phyloP scores from a whole-genome alignment of 225 moss, liverwort and hornwort genomes.

The Lunularia cruciata region DNA sequence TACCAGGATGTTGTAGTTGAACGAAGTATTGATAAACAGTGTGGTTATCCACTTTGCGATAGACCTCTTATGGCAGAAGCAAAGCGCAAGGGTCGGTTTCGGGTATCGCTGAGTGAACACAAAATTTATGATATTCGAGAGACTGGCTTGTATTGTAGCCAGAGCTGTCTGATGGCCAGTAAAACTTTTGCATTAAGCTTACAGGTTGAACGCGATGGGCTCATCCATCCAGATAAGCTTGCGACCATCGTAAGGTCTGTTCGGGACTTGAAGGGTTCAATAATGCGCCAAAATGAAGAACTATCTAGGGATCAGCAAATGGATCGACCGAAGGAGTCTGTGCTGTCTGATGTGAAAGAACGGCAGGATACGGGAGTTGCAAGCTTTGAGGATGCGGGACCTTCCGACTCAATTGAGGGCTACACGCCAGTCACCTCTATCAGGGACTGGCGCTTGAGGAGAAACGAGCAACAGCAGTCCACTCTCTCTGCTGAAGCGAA shows the following conservation, averaged over 20 bases:
- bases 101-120: conserved; percentile 79
- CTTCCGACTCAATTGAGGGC: conserved; percentile 79
- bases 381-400: conserved; percentile 61
- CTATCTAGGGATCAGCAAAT: conserved; percentile 1
- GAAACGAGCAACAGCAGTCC: conserved; percentile 10
- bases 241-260: conserved; percentile 25
- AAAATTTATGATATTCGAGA: conserved; percentile 85
- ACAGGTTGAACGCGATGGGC: conserved; percentile 51
- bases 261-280: conserved; percentile 3
- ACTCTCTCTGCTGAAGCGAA: neutral
- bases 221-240: conserved; percentile 38
- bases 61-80: conserved; percentile 46
- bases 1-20: conserved; percentile 85
- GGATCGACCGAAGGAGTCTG: conserved; percentile 15
- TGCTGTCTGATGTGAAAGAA: conserved; percentile 37
- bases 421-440: conserved; percentile 64
- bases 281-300: neutral
- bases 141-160: conserved; percentile 67
- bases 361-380: conserved; percentile 27
- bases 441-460: conserved; percentile 22
- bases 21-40: conserved; percentile 64
- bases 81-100: conserved; percentile 71
- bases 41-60: conserved; percentile 71
- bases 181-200: conserved; percentile 63
- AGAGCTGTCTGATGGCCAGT: conserved; percentile 62